These are phyloP conservation scores for Infundibulicybe gibba DNA, from an alignment of 768 basidiomycete species.

Conservation along the genomic window DNA sequence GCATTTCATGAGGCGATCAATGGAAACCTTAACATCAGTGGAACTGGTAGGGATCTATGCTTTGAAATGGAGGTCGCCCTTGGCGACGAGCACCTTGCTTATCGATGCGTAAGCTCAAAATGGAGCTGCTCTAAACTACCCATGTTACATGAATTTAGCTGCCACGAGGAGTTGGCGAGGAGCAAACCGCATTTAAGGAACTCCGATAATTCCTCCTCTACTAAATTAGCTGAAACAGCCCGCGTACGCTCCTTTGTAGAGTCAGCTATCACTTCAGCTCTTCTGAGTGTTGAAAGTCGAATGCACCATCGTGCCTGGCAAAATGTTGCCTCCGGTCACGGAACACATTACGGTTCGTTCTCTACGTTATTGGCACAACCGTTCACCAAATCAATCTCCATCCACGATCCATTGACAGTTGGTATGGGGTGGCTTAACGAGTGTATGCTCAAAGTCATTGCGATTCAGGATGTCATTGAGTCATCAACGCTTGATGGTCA, in stretches of 20 bases:
- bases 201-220: slow-evolving; percentile 34
- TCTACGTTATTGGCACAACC: slow-evolving; percentile 51
- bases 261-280: slow-evolving; percentile 68
- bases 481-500: slow-evolving; percentile 49
- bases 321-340: slow-evolving; percentile 60
- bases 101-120: too few species aligned
- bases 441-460: slow-evolving; percentile 75
- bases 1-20: too few species aligned
- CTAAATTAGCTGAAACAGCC: slow-evolving; percentile 48
- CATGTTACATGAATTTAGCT: too few species aligned
- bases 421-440: slow-evolving; percentile 86
- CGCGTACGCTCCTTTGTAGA: slow-evolving; percentile 81
- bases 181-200: slow-evolving; percentile 63
- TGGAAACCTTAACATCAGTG: too few species aligned
- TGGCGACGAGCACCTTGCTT: too few species aligned
- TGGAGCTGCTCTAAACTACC: too few species aligned
- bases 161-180: too few species aligned
- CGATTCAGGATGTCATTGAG: slow-evolving; percentile 66
- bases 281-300: slow-evolving; percentile 78
- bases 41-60: too few species aligned
- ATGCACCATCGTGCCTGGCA: slow-evolving; percentile 78
- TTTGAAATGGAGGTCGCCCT: too few species aligned
- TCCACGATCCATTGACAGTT: slow-evolving; percentile 54
- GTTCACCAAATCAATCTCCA: slow-evolving; percentile 35
- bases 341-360: slow-evolving; percentile 60